These are phyloP conservation scores for Metarhizium robertsii DNA, from an alignment of 2,329 filamentous ascomycete genomes.

Conservation along the genomic window DNA sequence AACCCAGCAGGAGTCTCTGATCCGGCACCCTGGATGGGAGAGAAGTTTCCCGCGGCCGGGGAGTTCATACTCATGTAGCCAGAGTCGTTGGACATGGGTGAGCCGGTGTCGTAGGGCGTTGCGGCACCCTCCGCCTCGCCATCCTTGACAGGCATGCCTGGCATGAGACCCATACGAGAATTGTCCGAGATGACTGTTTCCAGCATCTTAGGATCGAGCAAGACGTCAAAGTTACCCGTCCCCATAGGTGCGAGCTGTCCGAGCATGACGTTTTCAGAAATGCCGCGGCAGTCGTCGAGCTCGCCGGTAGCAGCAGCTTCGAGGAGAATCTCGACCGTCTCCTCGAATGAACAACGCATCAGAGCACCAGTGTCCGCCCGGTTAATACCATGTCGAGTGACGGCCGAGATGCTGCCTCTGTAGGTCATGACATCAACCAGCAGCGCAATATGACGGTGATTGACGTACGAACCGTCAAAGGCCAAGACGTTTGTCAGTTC, in stretches of 20 bases:
- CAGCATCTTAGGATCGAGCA: constrained; percentile 90
- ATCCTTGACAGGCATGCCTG: constrained; percentile 68
- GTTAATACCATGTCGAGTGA: constrained; percentile 98
- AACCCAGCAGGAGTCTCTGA: constrained; percentile 64
- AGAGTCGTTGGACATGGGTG: constrained; percentile 60
- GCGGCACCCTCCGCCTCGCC: constrained; percentile 71
- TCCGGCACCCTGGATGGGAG: constrained; percentile 65
- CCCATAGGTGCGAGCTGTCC: constrained; percentile 96
- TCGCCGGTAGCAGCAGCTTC: constrained; percentile 93
- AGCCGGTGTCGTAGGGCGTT: constrained; percentile 88
- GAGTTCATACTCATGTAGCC: constrained; percentile 56
- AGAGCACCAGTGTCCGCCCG: constrained; percentile 93
- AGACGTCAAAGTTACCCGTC: constrained; percentile 90
- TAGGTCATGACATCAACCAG: constrained; percentile 98
- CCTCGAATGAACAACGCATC: constrained; percentile 99
- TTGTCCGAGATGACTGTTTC: constrained; percentile 93
- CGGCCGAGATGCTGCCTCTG: constrained; percentile 85
- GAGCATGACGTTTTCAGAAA: constrained; percentile 98
- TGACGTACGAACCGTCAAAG: constrained; percentile 99
- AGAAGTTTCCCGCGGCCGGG: constrained; percentile 59
- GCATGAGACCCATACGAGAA: constrained; percentile 73
- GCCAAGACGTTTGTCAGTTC: constrained; percentile 90
- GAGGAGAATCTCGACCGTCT: constrained; percentile 95
- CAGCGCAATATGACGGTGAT: constrained; percentile 91
- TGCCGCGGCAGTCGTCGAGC: constrained; percentile 93